Percentiles rank a stretch among this genome's conserved stretches.
phyloP scores from a whole-genome alignment of 1,284 basidiomycete genomes.

The Moniliophthora roreri region DNA sequence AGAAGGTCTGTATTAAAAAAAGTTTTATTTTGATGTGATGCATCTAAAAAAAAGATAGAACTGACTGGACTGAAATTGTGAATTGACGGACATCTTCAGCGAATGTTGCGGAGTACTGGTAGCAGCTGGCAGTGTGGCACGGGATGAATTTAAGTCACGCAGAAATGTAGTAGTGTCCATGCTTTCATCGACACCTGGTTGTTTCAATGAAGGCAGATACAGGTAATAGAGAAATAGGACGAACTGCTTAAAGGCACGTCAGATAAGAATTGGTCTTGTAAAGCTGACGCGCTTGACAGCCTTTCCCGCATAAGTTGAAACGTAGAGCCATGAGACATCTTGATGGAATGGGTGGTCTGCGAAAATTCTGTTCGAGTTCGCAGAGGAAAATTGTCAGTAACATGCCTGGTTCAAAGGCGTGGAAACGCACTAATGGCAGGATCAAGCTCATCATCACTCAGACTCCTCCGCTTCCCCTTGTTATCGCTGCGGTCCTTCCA shows the following conservation, averaged over 20 bases:
- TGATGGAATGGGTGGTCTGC: neutral
- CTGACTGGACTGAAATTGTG: slow-evolving; percentile 62
- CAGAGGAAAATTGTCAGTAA: slow-evolving; percentile 6
- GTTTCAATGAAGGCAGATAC: neutral
- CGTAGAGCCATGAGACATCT: slow-evolving; percentile 42
- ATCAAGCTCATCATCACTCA: slow-evolving; percentile 70
- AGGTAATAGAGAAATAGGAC: slow-evolving; percentile 2
- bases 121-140: slow-evolving; percentile 43
- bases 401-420: slow-evolving; percentile 7
- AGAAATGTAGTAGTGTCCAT: slow-evolving; percentile 39
- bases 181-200: slow-evolving; percentile 24
- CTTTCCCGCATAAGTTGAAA: slow-evolving; percentile 51
- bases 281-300: slow-evolving; percentile 39
- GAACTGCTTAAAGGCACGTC: slow-evolving; percentile 27
- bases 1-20: slow-evolving; percentile 51
- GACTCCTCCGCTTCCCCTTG: slow-evolving; percentile 54
- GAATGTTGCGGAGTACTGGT: slow-evolving; percentile 59
- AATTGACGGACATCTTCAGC: slow-evolving; percentile 51
- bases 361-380: slow-evolving; percentile 5
- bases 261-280: slow-evolving; percentile 23
- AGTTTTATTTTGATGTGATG: too few species aligned
- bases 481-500: slow-evolving; percentile 40
- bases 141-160: slow-evolving; percentile 35
- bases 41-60: slow-evolving; percentile 10
- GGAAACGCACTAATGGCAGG: slow-evolving; percentile 47